phyloP scores from a whole-genome alignment of 345 rosid genomes.

The Mangifera indica region DNA sequence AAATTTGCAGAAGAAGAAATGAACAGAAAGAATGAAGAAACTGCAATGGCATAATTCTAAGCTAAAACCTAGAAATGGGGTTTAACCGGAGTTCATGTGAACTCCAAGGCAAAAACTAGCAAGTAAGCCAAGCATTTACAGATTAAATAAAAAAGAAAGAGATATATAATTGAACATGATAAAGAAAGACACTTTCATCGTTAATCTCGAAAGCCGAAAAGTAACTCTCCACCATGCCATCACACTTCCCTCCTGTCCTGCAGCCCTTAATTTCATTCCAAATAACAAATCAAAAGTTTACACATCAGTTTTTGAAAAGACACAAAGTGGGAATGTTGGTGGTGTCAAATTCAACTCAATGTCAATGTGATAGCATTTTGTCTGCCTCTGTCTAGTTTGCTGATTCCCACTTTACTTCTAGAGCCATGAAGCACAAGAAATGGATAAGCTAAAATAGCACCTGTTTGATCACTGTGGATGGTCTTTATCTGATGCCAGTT shows the following conservation, averaged over 20 bases:
- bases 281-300: slow-evolving; percentile 16
- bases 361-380: slow-evolving; percentile 31
- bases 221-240: slow-evolving; percentile 28
- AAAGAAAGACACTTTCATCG: slow-evolving; percentile 62
- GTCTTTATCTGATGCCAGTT: slow-evolving; percentile 15
- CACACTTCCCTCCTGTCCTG: neutral
- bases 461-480: slow-evolving; percentile 21
- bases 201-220: slow-evolving; percentile 46
- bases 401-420: slow-evolving; percentile 29
- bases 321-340: slow-evolving; percentile 29
- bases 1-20: neutral
- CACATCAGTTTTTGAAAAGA: slow-evolving; percentile 35
- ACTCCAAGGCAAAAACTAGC: slow-evolving; percentile 15
- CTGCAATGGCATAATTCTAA: neutral
- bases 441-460: slow-evolving; percentile 22
- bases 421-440: slow-evolving; percentile 35
- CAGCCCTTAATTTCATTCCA: slow-evolving; percentile 13
- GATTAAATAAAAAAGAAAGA: slow-evolving; percentile 14
- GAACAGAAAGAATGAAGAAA: slow-evolving; percentile 3
- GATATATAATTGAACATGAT: slow-evolving; percentile 36
- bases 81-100: neutral
- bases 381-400: slow-evolving; percentile 25
- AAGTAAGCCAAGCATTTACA: slow-evolving; percentile 10
- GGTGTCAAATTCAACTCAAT: slow-evolving; percentile 10
- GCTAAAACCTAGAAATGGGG: neutral